phyloP scores from a whole-genome alignment of 2,329 filamentous ascomycete genomes.

The Dactylellina drechsleri region DNA sequence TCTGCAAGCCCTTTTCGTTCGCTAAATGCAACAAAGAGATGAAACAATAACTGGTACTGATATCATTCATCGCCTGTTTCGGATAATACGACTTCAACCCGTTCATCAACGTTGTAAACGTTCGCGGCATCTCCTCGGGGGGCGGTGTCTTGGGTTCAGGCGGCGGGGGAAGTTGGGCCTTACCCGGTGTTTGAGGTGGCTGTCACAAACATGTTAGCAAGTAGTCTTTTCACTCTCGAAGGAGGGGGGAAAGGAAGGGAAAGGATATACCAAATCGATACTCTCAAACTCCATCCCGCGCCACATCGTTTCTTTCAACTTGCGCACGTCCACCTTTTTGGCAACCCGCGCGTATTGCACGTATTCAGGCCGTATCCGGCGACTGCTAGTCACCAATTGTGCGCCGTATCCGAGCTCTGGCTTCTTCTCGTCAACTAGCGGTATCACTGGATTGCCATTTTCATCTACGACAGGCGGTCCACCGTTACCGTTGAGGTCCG shows the following conservation, averaged over 20 bases:
- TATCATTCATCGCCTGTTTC: conserved; percentile 86
- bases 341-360: conserved; percentile 76
- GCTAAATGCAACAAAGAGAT: conserved; percentile 91
- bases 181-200: conserved; percentile 56
- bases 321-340: conserved; percentile 76
- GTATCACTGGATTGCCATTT: conserved; percentile 48
- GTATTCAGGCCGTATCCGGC: conserved; percentile 73
- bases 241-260: not conserved
- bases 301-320: conserved; percentile 77
- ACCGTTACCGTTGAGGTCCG: conserved; percentile 62
- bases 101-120: conserved; percentile 93
- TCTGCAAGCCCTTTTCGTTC: conserved; percentile 88
- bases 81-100: conserved; percentile 86
- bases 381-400: conserved; percentile 71
- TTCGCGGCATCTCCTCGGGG: conserved; percentile 60
- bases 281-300: conserved; percentile 71
- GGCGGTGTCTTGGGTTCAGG: conserved; percentile 60
- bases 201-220: conserved; percentile 16
- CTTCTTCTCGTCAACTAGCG: conserved; percentile 39
- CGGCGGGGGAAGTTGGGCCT: conserved; percentile 60
- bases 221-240: not conserved
- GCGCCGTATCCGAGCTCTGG: conserved; percentile 67
- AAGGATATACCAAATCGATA: conserved; percentile 43
- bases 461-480: conserved; percentile 61
- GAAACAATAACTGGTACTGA: conserved; percentile 92